Base-by-base conservation (phyloP, 768 basidiomycete species). In the Glaciozyma martinii region DNA sequence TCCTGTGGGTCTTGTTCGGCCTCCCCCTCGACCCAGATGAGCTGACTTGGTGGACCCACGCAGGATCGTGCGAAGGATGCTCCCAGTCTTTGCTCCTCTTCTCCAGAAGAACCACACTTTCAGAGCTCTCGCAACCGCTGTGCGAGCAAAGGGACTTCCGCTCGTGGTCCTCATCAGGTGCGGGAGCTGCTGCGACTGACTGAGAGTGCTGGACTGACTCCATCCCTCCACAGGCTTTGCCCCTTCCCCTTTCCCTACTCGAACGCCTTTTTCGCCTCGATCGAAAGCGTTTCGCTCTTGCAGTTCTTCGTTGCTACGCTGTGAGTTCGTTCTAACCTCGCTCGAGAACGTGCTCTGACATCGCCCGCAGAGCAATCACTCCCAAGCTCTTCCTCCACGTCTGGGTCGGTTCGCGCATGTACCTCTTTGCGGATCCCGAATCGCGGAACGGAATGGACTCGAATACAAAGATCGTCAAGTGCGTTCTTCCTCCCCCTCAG, bases 161-260 rank as follows among this genome's bases (percentile, higher is more conserved):
- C 78, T 90, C 29, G 87, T 92, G 47, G 82, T 89, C 68, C 81
- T 92, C 55, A 86, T 91, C 66, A 84, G 67, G 56, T 64, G 57
- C 30, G 59, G 10, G 16, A 18, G 4, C 9, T 21, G 8, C 18
- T 6, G 29, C 19, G 4, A 6, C 10, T 16, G n/a, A 25, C 15
- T 32, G 40, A 18, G 56, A 43, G 40, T 18, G n/a, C 57, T 46
- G 18, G 44, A 19, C 40, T 40, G 3, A 25, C 37, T 33, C 25
- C 42, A 21, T 3, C 27, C 3, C 21, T 21, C 25, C 44, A 1
- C 57, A 49, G 89, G 19, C 75, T 88, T 27, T 89, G 87, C 5
- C 85, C 90, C 6, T 83, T 92, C 75, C 88, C 90, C 4, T 90
- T 88, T 87, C 86, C 87, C 0, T 92, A 90, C 72, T 84, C 85